These are phyloP conservation scores for Solanum virginianum DNA, from an alignment of 257 asterid genomes.

Conservation along the genomic window DNA sequence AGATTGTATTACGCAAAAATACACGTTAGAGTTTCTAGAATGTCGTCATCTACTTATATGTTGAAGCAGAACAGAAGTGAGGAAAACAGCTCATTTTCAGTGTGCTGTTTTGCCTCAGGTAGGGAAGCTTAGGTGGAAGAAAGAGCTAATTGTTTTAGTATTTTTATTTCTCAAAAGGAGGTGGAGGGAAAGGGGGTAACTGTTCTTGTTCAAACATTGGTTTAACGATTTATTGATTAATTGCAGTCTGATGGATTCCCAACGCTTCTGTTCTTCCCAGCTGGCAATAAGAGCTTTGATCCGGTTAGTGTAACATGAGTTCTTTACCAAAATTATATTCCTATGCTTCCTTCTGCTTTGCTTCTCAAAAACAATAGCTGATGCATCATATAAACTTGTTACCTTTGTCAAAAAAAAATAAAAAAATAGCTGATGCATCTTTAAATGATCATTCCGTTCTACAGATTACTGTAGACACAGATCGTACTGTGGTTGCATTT, in stretches of 20 bases:
- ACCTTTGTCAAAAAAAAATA: no score
- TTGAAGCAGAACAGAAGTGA: background rate
- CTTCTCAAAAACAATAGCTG: background rate
- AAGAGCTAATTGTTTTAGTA: background rate
- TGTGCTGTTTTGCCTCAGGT: background rate
- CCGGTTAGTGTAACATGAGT: conserved; percentile 44
- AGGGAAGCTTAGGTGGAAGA: background rate
- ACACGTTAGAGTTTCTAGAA: background rate
- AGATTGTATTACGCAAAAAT: background rate
- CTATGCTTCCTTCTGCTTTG: background rate
- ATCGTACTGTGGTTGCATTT: conserved; percentile 81
- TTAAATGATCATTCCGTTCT: background rate
- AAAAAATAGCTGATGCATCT: background rate
- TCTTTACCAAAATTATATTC: background rate
- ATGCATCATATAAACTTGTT: background rate
- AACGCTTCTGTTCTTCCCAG: conserved; percentile 88
- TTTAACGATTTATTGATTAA: background rate
- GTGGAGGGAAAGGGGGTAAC: background rate
- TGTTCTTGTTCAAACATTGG: background rate
- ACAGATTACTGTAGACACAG: conserved; percentile 64
- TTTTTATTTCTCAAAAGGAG: background rate
- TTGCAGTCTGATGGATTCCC: conserved; percentile 93
- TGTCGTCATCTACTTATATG: background rate
- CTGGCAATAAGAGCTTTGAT: conserved; percentile 94
- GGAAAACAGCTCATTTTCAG: background rate